Evolutionary conservation across 192 early-diverging fungal species (phyloP).

Genomic region (Funneliformis mosseae): DNA sequence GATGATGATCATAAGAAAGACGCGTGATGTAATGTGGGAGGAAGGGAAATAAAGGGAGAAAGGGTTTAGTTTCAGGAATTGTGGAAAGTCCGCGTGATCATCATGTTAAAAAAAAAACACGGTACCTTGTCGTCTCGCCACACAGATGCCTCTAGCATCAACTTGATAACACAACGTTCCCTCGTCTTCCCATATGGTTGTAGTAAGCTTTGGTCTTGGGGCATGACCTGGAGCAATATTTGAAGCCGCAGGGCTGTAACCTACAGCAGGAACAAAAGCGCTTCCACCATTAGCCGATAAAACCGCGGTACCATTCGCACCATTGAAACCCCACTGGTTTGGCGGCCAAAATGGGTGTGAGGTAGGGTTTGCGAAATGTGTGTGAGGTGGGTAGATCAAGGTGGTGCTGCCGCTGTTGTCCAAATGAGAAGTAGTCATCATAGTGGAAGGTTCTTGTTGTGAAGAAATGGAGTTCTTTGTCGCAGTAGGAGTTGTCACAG

Average conservation of each 20-base stretch:
- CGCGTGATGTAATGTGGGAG: neutral
- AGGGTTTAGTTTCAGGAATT: neutral
- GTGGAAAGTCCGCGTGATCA: neutral
- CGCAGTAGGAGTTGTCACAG: conserved; percentile 22
- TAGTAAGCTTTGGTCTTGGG: conserved; percentile 59
- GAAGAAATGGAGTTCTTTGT: conserved; percentile 10
- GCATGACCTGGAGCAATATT: neutral
- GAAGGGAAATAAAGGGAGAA: conserved; percentile 8
- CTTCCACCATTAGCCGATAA: conserved; percentile 1
- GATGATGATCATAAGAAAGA: neutral
- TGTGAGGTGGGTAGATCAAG: conserved; percentile 25
- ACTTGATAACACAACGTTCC: conserved; percentile 79
- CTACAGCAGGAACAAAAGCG: conserved; percentile 30
- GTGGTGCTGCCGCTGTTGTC: conserved; percentile 24
- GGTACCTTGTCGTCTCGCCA: conserved; percentile 71
- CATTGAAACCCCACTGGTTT: neutral
- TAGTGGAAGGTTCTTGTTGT: neutral
- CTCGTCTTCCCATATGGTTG: conserved; percentile 85
- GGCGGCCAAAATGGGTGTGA: conserved; percentile 11
- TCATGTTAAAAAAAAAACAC: neutral
- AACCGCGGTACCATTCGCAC: conserved; percentile 13
- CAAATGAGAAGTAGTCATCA: conserved; percentile 32
- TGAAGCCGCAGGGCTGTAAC: conserved; percentile 3
- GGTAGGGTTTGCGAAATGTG: conserved; percentile 22
- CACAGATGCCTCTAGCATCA: conserved; percentile 78